phyloP scores from a whole-genome alignment of 768 basidiomycete species.

The Cubamyces sp. region DNA sequence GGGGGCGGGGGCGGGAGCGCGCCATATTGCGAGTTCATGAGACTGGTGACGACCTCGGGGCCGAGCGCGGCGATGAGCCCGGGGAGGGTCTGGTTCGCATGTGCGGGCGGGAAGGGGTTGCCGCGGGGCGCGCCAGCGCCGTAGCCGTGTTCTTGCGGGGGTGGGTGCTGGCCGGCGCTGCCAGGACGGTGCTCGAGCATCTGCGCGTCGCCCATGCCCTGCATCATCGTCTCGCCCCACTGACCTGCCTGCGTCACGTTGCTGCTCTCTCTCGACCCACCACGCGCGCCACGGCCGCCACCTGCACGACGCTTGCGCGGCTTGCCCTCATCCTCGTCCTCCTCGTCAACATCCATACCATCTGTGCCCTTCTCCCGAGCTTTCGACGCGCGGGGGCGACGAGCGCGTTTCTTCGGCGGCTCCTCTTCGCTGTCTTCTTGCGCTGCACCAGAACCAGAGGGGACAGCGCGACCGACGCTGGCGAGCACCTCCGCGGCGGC shows the following conservation, averaged over 20 bases:
- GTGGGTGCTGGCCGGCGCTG: constrained; percentile 13
- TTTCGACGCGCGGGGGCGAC: constrained; percentile 35
- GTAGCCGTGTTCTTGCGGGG: constrained; percentile 23
- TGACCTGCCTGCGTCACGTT: constrained; percentile 19
- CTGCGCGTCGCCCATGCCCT: constrained; percentile 24
- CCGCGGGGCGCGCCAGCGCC: constrained; percentile 33
- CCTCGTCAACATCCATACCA: constrained; percentile 55
- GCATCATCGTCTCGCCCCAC: constrained; percentile 28
- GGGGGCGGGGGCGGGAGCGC: constrained; percentile 21
- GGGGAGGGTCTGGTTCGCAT: constrained; percentile 64
- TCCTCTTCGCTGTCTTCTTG: constrained; percentile 52
- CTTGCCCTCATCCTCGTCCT: constrained; percentile 37
- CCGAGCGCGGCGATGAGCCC: constrained; percentile 51
- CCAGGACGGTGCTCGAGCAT: constrained; percentile 18
- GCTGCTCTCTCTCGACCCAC: constrained; percentile 16
- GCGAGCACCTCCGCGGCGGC: constrained; percentile 90
- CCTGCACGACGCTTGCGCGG: constrained; percentile 15
- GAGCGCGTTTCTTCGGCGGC: constrained; percentile 60
- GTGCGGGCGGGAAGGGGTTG: constrained; percentile 36
- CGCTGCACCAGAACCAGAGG: constrained; percentile 42
- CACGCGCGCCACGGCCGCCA: constrained; percentile 1
- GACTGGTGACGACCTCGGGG: constrained; percentile 25
- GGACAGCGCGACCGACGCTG: constrained; percentile 66
- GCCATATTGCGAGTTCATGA: constrained; percentile 24
- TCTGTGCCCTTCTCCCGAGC: constrained; percentile 44